phyloP scores from a whole-genome alignment of 2,329 filamentous ascomycete species.

The Mollisia scopiformis region DNA sequence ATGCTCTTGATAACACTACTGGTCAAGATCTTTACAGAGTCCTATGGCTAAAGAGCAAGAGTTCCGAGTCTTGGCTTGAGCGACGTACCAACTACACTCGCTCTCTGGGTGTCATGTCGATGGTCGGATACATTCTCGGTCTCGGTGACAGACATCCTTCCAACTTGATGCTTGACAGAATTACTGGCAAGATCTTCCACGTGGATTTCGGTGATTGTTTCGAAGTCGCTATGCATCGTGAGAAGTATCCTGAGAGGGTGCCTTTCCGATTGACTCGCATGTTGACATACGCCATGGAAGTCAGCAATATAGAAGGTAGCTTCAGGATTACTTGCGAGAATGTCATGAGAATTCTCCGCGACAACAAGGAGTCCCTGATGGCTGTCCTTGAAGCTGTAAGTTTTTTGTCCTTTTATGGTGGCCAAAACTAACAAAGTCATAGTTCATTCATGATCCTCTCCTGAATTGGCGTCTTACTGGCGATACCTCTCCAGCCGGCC shows the following conservation, averaged over 20 bases:
- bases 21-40: conserved; percentile 98
- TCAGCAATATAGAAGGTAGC: conserved; percentile 98
- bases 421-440: conserved; percentile 27
- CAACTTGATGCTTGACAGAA: conserved; percentile 94
- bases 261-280: conserved; percentile 98
- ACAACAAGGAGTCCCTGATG: conserved; percentile 99
- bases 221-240: conserved; percentile 98
- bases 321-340: conserved; percentile 98
- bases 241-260: conserved; percentile 97
- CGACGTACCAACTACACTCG: conserved; percentile 98
- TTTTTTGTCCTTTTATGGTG: conserved; percentile 33
- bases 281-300: conserved; percentile 99
- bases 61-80: conserved; percentile 96
- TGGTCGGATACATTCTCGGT: conserved; percentile 99
- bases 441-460: conserved; percentile 99
- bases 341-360: conserved; percentile 93
- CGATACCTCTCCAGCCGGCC: conserved; percentile 61
- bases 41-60: conserved; percentile 98
- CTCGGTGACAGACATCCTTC: conserved; percentile 96
- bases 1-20: conserved; percentile 98
- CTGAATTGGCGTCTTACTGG: conserved; percentile 91
- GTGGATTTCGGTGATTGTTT: conserved; percentile 99
- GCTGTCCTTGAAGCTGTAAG: conserved; percentile 95
- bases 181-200: conserved; percentile 96
- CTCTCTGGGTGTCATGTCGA: conserved; percentile 98